phyloP scores from a whole-genome alignment of 768 basidiomycete genomes.

The Leccinum obscurum region DNA sequence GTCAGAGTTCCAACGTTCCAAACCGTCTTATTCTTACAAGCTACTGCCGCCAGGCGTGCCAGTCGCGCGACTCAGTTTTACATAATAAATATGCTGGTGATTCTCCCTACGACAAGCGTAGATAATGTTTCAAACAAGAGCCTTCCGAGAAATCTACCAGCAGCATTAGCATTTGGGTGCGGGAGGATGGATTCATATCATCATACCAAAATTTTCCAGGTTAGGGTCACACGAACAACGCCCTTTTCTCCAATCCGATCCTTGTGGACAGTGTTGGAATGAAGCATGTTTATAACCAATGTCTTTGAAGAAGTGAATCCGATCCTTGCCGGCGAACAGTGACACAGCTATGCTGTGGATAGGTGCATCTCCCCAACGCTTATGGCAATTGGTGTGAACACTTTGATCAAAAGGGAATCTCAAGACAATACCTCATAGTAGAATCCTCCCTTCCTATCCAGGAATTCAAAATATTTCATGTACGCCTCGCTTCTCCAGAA shows the following conservation, averaged over 20 bases:
- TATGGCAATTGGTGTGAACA: slow-evolving; percentile 7
- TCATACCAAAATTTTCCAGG: slow-evolving; percentile 68
- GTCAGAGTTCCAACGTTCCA: not conserved
- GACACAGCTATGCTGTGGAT: slow-evolving; percentile 91
- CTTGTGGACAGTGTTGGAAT: slow-evolving; percentile 90
- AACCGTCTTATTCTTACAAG: not conserved
- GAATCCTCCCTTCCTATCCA: slow-evolving; percentile 82
- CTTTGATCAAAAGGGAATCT: not conserved
- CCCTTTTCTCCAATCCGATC: slow-evolving; percentile 68
- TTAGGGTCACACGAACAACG: slow-evolving; percentile 84
- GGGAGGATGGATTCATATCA: not conserved
- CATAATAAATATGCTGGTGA: not conserved
- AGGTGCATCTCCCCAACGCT: slow-evolving; percentile 96
- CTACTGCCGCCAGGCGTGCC: not conserved
- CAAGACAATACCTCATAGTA: slow-evolving; percentile 69
- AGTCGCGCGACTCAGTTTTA: not conserved
- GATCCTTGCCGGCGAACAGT: slow-evolving; percentile 82
- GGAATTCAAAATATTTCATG: slow-evolving; percentile 75
- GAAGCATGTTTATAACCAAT: slow-evolving; percentile 93
- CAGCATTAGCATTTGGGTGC: slow-evolving; percentile 6
- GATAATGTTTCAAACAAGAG: slow-evolving; percentile 30
- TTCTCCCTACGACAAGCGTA: slow-evolving; percentile 26
- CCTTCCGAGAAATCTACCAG: slow-evolving; percentile 27
- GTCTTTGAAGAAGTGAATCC: slow-evolving; percentile 94
- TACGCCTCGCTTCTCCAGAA: slow-evolving; percentile 87